These are phyloP conservation scores for Tricholoma bakamatsutake DNA, from an alignment of 768 basidiomycete genomes.

Conservation along the genomic window DNA sequence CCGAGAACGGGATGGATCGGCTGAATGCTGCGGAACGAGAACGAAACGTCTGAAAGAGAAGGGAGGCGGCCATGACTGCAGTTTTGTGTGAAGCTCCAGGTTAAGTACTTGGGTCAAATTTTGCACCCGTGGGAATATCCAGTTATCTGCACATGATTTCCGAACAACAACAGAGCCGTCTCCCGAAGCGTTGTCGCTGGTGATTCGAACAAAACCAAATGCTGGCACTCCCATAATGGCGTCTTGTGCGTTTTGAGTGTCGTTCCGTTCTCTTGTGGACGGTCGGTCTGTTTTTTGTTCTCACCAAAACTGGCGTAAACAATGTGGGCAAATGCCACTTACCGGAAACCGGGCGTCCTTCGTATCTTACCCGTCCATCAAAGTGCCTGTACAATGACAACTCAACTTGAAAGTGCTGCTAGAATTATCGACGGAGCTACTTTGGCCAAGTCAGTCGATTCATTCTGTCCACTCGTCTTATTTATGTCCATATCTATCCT, in stretches of 20 bases:
- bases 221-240: not conserved
- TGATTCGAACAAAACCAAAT: not conserved
- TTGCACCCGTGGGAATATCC: not conserved
- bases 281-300: slow-evolving; percentile 1
- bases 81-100: slow-evolving; percentile 5
- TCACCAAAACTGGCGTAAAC: slow-evolving; percentile 20
- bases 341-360: slow-evolving; percentile 5
- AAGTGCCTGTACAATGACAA: slow-evolving; percentile 31
- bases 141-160: not conserved
- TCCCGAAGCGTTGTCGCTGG: not conserved
- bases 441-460: slow-evolving; percentile 66
- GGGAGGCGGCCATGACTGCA: slow-evolving; percentile 43
- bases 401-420: slow-evolving; percentile 23
- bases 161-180: not conserved
- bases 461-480: slow-evolving; percentile 1
- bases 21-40: slow-evolving; percentile 40
- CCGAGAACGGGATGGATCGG: slow-evolving; percentile 18
- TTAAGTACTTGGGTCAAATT: not conserved
- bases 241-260: not conserved
- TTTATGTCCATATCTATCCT: slow-evolving; percentile 1
- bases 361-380: slow-evolving; percentile 32
- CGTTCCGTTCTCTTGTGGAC: not conserved
- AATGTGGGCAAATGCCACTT: slow-evolving; percentile 15
- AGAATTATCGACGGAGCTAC: slow-evolving; percentile 78
- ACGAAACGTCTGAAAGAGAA: slow-evolving; percentile 48